phyloP scores from a whole-genome alignment of 495 filamentous ascomycete species.

The Poronia punctata region DNA sequence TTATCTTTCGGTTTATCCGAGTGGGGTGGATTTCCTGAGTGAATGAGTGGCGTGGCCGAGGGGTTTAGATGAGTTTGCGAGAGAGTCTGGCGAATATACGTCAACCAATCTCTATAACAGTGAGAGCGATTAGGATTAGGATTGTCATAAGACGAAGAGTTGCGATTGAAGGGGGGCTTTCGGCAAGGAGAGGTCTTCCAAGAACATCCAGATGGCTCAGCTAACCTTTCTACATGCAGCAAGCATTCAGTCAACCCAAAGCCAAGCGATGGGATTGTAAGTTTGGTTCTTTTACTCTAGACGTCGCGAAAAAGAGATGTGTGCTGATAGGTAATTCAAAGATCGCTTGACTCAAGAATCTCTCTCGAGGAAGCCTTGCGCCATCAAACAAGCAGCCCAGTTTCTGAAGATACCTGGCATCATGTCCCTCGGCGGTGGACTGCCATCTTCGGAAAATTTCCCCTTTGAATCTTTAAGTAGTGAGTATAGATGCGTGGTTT shows the following conservation, averaged over 20 bases:
- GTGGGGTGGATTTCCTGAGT: too few species aligned
- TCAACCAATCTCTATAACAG: too few species aligned
- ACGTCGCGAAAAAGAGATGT: neutral
- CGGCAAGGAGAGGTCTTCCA: too few species aligned
- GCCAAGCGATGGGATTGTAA: constrained; percentile 82
- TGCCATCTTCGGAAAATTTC: constrained; percentile 85
- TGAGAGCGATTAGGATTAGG: too few species aligned
- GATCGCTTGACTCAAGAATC: constrained; percentile 52
- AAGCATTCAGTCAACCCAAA: constrained; percentile 58
- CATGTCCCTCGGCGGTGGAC: constrained; percentile 87
- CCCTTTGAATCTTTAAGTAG: constrained; percentile 44
- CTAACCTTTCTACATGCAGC: constrained; percentile 8
- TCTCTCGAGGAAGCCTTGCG: constrained; percentile 49
- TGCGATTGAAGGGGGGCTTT: too few species aligned
- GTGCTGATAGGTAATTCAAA: constrained; percentile 15
- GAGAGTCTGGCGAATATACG: too few species aligned
- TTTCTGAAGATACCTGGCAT: constrained; percentile 63
- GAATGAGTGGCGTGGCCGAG: too few species aligned
- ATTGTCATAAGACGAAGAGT: too few species aligned
- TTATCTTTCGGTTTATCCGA: too few species aligned
- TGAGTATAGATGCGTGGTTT: constrained; percentile 1
- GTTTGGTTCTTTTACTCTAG: constrained; percentile 22
- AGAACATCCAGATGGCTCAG: constrained; percentile 3
- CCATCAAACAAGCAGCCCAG: constrained; percentile 68
- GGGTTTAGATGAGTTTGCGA: too few species aligned